Evolutionary conservation across 2,329 filamentous ascomycete genomes (phyloP), one percentile per base, ranked within the genome.

Genomic region (Talaromyces funiculosus): DNA sequence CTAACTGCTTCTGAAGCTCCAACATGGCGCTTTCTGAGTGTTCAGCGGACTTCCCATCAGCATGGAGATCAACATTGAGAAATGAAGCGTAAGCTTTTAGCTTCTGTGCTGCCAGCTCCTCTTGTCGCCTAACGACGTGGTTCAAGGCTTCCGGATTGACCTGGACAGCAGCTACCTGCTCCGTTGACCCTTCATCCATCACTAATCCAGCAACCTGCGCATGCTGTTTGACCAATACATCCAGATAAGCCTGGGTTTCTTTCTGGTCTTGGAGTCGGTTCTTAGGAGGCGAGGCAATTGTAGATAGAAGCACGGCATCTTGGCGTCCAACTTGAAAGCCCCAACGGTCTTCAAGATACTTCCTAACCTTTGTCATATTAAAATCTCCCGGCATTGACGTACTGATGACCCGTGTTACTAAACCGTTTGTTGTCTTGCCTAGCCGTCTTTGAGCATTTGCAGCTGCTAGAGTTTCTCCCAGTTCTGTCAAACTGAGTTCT

Each of bases 311-410:
- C 53, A 90, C 90, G 68, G 92, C 91, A 73, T 97, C 93, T 74
- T 99, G 94, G 70, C 94, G 85, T 26, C 94, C 94, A 18, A 87
- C 73, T 4, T 82, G 90, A 60, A 99, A 81, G 60, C 94, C 94
- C 92, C 93, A 99, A 75, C 90, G 85, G 16, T 90, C 90, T 79
- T 97, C 92, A 47, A 99, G 80, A 72, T 97, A 94, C 79, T 99
- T 97, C 71, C 94, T 86, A 47, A 94, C 90, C 12, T 91, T 84
- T 71, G 93, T 97, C 75, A 97, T 97, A 76, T 97, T 99, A 85
- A 99, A 99, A 63, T 94, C 94, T 80, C 93, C 94, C 53, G 94
- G 94, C 94, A 99, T 97, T 80, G 97, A 99, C 29, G 94, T 97
- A 1, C 94, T 97, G 45, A 99, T 94, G 74, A 97, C 82, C 67